Evolutionary conservation across 306 rosid species (phyloP).

Genomic region (barrel medic (Medicago truncatula)): MtrunA17r5.0-ANR NC_053048.1:46493001-46493500

Average conservation of each 20-base stretch:
- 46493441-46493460: slow-evolving; percentile 83
- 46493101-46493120: slow-evolving; percentile 35
- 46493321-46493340: slow-evolving; percentile 51
- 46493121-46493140: slow-evolving; percentile 20
- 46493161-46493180: slow-evolving; percentile 20
- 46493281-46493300: slow-evolving; percentile 44
- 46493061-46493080: background rate
- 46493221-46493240: slow-evolving; percentile 24
- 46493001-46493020: slow-evolving; percentile 36
- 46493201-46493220: slow-evolving; percentile 41
- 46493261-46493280: slow-evolving; percentile 20
- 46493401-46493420: slow-evolving; percentile 70
- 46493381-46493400: slow-evolving; percentile 55
- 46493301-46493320: slow-evolving; percentile 43
- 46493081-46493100: background rate
- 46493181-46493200: slow-evolving; percentile 40
- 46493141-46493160: slow-evolving; percentile 28
- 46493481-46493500: slow-evolving; percentile 1
- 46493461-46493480: slow-evolving; percentile 36
- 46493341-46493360: slow-evolving; percentile 57
- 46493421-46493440: slow-evolving; percentile 76
- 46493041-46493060: slow-evolving; percentile 36
- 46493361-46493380: slow-evolving; percentile 82
- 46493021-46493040: slow-evolving; percentile 27
- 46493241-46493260: slow-evolving; percentile 35